Conservation (phyloP, 108 stramenopile genomes). For the Skeletonema potamos region DNA sequence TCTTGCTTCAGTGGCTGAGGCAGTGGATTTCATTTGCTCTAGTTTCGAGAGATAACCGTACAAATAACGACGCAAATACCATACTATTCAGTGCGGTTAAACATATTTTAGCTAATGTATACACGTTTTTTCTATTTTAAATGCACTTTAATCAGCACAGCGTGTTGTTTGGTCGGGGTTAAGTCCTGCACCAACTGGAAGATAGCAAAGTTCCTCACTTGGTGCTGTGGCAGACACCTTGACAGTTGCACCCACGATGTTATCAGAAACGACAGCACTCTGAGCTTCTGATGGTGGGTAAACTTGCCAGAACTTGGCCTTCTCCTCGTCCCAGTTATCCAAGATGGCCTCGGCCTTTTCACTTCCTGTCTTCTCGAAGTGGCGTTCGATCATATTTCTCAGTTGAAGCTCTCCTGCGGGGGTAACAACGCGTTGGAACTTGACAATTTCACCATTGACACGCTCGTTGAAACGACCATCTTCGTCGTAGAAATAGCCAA, state of each 20-base stretch:
- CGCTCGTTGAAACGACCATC: constrained; percentile 76
- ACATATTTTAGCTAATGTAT: not conserved
- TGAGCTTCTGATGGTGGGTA: constrained; percentile 83
- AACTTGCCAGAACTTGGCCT: constrained; percentile 89
- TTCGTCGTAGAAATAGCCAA: constrained; percentile 93
- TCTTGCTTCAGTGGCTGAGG: constrained; percentile 61
- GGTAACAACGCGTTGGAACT: constrained; percentile 67
- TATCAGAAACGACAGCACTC: constrained; percentile 53
- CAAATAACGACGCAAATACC: too few species aligned
- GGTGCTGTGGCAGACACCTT: constrained; percentile 79
- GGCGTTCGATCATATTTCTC: constrained; percentile 84
- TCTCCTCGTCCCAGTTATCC: constrained; percentile 80
- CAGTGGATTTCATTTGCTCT: constrained; percentile 57
- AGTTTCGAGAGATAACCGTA: not conserved
- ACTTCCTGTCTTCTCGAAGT: constrained; percentile 89
- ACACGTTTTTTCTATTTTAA: not conserved
- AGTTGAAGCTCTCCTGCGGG: constrained; percentile 78
- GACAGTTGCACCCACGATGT: constrained; percentile 45
- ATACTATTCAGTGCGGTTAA: not conserved
- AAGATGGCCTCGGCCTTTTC: constrained; percentile 84
- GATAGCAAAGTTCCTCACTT: constrained; percentile 81
- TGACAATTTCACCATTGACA: constrained; percentile 92
- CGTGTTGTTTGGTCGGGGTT: constrained; percentile 77
- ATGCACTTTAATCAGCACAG: constrained; percentile 71
- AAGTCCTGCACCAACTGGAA: constrained; percentile 74